phyloP scores from a whole-genome alignment of 768 basidiomycete genomes.

The Tylopilus sp. region DNA sequence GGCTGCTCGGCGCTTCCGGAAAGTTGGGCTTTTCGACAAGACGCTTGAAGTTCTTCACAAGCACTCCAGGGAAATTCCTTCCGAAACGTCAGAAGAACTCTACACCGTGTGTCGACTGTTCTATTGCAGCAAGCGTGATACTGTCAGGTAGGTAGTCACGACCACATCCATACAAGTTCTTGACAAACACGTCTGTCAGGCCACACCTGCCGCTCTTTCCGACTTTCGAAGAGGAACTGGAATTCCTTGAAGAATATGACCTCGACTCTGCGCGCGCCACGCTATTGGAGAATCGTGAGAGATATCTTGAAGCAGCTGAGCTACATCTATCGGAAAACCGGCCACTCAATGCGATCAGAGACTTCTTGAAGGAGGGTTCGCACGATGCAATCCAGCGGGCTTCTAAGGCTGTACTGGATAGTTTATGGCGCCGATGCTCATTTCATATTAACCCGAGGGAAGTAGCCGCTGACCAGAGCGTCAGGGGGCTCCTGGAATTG shows the following conservation, averaged over 20 bases:
- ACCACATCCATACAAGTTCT: background rate
- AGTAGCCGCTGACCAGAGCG: background rate
- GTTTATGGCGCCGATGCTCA: slow-evolving; percentile 44
- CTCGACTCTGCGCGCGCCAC: slow-evolving; percentile 47
- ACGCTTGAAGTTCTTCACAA: slow-evolving; percentile 44
- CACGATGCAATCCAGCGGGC: slow-evolving; percentile 33
- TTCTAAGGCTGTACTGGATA: slow-evolving; percentile 37
- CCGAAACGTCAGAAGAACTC: slow-evolving; percentile 34
- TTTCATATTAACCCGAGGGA: slow-evolving; percentile 32
- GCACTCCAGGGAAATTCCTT: slow-evolving; percentile 32
- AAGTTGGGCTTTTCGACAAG: slow-evolving; percentile 49
- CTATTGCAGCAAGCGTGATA: slow-evolving; percentile 36
- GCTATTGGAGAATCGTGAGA: slow-evolving; percentile 41
- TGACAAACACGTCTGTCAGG: slow-evolving; percentile 31
- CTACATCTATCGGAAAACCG: slow-evolving; percentile 48
- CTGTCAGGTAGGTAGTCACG: slow-evolving; percentile 15
- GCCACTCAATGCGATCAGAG: slow-evolving; percentile 42
- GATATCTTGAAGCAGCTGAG: slow-evolving; percentile 48
- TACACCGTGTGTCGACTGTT: slow-evolving; percentile 42
- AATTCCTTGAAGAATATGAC: slow-evolving; percentile 54
- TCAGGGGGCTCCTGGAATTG: slow-evolving; percentile 26
- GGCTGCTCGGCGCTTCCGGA: slow-evolving; percentile 46
- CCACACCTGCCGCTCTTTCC: slow-evolving; percentile 47
- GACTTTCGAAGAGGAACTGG: slow-evolving; percentile 47
- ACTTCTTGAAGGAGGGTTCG: slow-evolving; percentile 38